Evolutionary conservation across 805 yeast genomes (phyloP).

Genomic region (Nakazawaea populi): DNA sequence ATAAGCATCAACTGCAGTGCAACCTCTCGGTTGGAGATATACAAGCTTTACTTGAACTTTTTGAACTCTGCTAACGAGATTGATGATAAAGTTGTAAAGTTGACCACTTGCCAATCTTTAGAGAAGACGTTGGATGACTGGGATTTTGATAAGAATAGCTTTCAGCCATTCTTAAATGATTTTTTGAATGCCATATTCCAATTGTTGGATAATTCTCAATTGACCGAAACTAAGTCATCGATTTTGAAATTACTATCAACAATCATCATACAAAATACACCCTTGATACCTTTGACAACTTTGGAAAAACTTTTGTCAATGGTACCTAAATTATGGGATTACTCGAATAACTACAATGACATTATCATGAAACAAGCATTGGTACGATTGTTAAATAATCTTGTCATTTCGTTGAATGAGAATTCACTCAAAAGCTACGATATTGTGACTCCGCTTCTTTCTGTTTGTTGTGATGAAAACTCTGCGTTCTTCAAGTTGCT

Average conservation of each 20-base stretch:
- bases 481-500: slow-evolving; percentile 51
- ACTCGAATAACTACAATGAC: slow-evolving; percentile 36
- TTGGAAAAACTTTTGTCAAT: slow-evolving; percentile 43
- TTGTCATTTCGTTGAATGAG: slow-evolving; percentile 50
- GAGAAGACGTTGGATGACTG: slow-evolving; percentile 74
- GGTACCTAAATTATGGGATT: slow-evolving; percentile 77
- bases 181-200: slow-evolving; percentile 44
- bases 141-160: slow-evolving; percentile 68
- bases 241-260: slow-evolving; percentile 63
- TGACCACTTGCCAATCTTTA: slow-evolving; percentile 69
- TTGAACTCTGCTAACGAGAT: slow-evolving; percentile 32
- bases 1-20: slow-evolving; percentile 56
- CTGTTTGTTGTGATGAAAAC: slow-evolving; percentile 53
- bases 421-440: slow-evolving; percentile 43
- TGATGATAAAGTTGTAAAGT: slow-evolving; percentile 74
- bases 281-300: slow-evolving; percentile 47
- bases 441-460: slow-evolving; percentile 60
- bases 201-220: slow-evolving; percentile 42
- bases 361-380: slow-evolving; percentile 44
- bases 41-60: slow-evolving; percentile 47
- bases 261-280: slow-evolving; percentile 58
- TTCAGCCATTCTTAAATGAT: slow-evolving; percentile 57
- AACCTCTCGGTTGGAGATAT: slow-evolving; percentile 51
- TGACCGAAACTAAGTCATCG: slow-evolving; percentile 74
- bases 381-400: slow-evolving; percentile 50